Conservation (phyloP, 768 basidiomycete species). For the Pleurotus ostreatus region DNA sequence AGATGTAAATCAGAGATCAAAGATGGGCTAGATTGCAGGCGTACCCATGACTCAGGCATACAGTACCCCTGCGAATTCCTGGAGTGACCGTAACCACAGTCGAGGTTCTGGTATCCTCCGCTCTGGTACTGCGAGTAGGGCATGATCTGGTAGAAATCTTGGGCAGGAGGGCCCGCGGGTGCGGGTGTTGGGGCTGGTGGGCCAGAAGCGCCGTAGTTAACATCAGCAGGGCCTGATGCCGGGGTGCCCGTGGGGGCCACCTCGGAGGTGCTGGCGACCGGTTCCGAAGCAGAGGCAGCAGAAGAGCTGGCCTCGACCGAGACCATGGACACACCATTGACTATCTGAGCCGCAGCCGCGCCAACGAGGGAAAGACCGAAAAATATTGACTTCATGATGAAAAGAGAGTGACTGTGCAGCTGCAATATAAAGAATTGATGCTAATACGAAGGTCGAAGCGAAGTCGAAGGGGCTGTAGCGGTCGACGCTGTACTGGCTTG, state of each 20-base stretch:
- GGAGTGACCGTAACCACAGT: conserved; percentile 68
- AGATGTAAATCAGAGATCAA: neutral
- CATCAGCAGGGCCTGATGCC: conserved; percentile 10
- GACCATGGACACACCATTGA: conserved; percentile 41
- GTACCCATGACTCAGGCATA: conserved; percentile 53
- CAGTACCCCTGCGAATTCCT: conserved; percentile 57
- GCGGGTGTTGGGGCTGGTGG: conserved; percentile 24
- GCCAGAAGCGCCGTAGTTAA: conserved; percentile 26
- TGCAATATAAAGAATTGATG: conserved; percentile 23
- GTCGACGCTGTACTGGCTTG: conserved; percentile 78
- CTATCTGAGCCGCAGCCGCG: conserved; percentile 54
- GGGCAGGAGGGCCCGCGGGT: conserved; percentile 26
- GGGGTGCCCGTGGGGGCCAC: conserved; percentile 20
- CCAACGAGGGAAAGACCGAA: conserved; percentile 56
- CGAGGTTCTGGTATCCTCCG: conserved; percentile 63
- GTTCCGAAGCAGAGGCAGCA: conserved; percentile 15
- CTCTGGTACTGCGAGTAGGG: conserved; percentile 55
- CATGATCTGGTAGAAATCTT: conserved; percentile 44
- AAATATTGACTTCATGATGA: conserved; percentile 62
- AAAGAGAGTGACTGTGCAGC: conserved; percentile 34
- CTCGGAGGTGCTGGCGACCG: conserved; percentile 17
- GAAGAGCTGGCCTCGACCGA: conserved; percentile 17
- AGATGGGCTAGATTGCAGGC: conserved; percentile 16
- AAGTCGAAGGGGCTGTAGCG: conserved; percentile 47
- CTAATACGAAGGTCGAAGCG: conserved; percentile 28